Evolutionary conservation across 106 monocot genomes (phyloP).

Genomic region (Allium cepa): DNA sequence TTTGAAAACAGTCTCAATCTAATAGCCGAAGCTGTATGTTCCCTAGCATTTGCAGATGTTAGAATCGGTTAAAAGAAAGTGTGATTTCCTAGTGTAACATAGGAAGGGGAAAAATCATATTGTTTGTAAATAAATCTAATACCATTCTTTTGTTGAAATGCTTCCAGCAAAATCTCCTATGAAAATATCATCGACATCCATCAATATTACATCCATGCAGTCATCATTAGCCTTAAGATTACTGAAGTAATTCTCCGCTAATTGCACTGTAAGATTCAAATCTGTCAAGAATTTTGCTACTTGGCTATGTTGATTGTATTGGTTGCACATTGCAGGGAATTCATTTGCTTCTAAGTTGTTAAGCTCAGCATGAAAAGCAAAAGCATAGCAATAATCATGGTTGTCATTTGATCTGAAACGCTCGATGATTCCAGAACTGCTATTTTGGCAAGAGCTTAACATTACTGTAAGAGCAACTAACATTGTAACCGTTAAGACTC

Average conservation of each 20-base stretch:
- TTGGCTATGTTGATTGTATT: not conserved
- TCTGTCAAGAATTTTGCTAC: slow-evolving; percentile 7
- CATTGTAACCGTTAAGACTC: slow-evolving; percentile 22
- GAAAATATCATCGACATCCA: slow-evolving; percentile 30
- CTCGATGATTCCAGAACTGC: slow-evolving; percentile 15
- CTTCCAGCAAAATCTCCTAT: not conserved
- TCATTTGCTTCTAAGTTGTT: slow-evolving; percentile 21
- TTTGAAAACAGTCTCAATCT: slow-evolving; percentile 17
- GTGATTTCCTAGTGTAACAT: too few species aligned
- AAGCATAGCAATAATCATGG: slow-evolving; percentile 18
- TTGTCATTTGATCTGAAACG: slow-evolving; percentile 7
- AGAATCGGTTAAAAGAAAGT: not conserved
- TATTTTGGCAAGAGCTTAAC: slow-evolving; percentile 31
- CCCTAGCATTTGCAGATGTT: slow-evolving; percentile 13
- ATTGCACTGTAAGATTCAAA: slow-evolving; percentile 19
- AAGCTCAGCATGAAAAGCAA: slow-evolving; percentile 33
- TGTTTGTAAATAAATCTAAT: too few species aligned
- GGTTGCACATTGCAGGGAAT: slow-evolving; percentile 19
- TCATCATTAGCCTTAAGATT: slow-evolving; percentile 16
- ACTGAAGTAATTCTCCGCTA: slow-evolving; percentile 31
- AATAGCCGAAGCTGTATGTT: slow-evolving; percentile 6
- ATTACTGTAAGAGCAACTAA: slow-evolving; percentile 32
- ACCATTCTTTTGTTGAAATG: not conserved
- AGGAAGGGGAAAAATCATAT: too few species aligned
- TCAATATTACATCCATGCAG: slow-evolving; percentile 23